phyloP scores from a whole-genome alignment of 225 moss, liverwort and hornwort species.

The Marchantia polymorpha region DNA sequence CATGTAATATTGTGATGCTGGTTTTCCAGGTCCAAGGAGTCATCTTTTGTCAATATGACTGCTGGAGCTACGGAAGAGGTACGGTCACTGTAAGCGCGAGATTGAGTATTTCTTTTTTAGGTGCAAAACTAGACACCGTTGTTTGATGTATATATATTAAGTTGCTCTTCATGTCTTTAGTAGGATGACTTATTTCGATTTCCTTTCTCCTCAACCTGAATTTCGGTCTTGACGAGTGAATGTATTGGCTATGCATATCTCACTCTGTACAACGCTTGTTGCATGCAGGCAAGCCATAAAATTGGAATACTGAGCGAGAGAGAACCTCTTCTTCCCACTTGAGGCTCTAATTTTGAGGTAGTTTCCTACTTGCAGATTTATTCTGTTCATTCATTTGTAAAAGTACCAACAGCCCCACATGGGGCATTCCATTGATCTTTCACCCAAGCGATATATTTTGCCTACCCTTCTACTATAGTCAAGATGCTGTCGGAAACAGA shows the following conservation, averaged over 20 bases:
- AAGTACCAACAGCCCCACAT: constrained; percentile 35
- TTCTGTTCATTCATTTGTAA: constrained; percentile 27
- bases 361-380: constrained; percentile 12
- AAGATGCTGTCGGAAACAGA: constrained; percentile 5
- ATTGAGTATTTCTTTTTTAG: not conserved
- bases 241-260: not conserved
- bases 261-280: not conserved
- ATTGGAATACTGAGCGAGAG: constrained; percentile 43
- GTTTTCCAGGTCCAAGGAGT: constrained; percentile 47
- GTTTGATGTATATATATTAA: not conserved
- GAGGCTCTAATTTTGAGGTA: constrained; percentile 15
- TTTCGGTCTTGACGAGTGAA: not conserved
- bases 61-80: constrained; percentile 59
- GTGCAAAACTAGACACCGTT: not conserved
- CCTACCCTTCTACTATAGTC: constrained; percentile 1
- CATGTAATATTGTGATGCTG: too few species aligned
- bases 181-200: not conserved
- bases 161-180: not conserved
- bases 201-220: not conserved
- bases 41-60: constrained; percentile 51
- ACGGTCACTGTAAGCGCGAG: not conserved
- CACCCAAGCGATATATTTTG: constrained; percentile 15
- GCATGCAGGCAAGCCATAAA: constrained; percentile 54
- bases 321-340: constrained; percentile 55
- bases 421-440: constrained; percentile 33